A percentile compares a stretch with the other conserved stretches of the same genome.
These are phyloP conservation scores for Phoenix roebelenii DNA, from an alignment of 176 grass and related monocot species.

Conservation along the genomic window DNA sequence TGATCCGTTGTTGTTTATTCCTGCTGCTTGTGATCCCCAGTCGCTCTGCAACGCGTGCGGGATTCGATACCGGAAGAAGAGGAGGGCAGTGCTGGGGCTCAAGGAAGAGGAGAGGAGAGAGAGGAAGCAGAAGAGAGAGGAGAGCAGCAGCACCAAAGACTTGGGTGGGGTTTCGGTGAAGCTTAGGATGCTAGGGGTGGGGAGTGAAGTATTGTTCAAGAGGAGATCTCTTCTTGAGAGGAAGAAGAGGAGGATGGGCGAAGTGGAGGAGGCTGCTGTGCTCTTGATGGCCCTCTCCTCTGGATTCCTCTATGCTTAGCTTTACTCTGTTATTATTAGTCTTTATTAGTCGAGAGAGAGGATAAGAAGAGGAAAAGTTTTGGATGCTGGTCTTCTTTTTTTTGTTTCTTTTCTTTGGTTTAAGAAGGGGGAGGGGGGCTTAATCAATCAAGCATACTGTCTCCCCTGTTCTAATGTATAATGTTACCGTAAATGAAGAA, in stretches of 20 bases:
- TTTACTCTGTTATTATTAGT: no score
- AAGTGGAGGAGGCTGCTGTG: conserved; percentile 59
- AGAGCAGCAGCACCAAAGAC: not conserved
- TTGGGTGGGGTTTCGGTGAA: not conserved
- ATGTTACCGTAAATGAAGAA: no score
- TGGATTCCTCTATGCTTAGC: conserved; percentile 21
- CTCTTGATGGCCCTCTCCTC: conserved; percentile 87
- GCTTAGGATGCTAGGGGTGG: conserved; percentile 25
- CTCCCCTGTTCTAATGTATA: no score
- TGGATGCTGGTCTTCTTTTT: no score
- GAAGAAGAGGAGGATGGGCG: conserved; percentile 59
- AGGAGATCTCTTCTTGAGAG: conserved; percentile 14
- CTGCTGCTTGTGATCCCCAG: conserved; percentile 12
- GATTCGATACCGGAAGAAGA: conserved; percentile 90
- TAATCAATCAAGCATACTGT: no score
- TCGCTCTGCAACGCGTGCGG: conserved; percentile 91
- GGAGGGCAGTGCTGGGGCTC: conserved; percentile 42
- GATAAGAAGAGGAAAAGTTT: no score
- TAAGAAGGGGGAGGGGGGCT: no score
- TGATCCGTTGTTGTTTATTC: not conserved
- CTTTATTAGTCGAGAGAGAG: no score
- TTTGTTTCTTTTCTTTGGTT: no score
- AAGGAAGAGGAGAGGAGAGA: conserved; percentile 23
- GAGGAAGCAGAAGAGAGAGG: conserved; percentile 10
- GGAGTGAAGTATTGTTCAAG: conserved; percentile 9